Percentiles rank a stretch among this genome's conserved stretches.
phyloP scores from a whole-genome alignment of 2,329 filamentous ascomycete species.

The Erysiphe neolycopersici region DNA sequence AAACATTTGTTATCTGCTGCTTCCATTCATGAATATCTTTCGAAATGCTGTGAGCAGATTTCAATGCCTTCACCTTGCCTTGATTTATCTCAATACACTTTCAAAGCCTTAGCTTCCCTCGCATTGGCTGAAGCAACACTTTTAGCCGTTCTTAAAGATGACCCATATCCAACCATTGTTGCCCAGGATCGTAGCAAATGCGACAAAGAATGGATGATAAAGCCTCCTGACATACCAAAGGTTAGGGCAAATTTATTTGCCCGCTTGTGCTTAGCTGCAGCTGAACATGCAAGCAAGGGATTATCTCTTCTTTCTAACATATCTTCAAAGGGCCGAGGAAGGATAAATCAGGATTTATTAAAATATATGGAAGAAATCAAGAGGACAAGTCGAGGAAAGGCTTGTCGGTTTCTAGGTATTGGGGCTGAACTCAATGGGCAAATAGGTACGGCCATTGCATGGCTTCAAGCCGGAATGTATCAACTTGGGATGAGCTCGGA shows the following conservation, averaged over 20 bases:
- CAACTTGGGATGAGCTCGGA: constrained; percentile 36
- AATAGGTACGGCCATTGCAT: constrained; percentile 64
- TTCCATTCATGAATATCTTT: constrained; percentile 49
- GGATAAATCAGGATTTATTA: constrained; percentile 36
- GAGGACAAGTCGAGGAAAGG: constrained; percentile 52
- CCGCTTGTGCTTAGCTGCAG: constrained; percentile 60
- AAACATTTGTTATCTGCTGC: constrained; percentile 54
- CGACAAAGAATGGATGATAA: constrained; percentile 93
- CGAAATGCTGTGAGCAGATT: constrained; percentile 24
- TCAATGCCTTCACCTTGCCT: constrained; percentile 18
- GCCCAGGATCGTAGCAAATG: constrained; percentile 58
- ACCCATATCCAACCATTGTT: constrained; percentile 66
- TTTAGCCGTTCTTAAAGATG: constrained; percentile 75
- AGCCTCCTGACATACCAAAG: constrained; percentile 62
- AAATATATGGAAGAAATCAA: constrained; percentile 53
- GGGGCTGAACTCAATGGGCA: constrained; percentile 65
- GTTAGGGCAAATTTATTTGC: constrained; percentile 75
- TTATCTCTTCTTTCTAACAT: constrained; percentile 20
- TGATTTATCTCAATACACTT: constrained; percentile 25
- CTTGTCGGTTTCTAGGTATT: constrained; percentile 72
- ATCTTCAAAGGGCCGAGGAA: constrained; percentile 17
- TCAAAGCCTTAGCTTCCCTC: constrained; percentile 32
- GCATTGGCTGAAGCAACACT: constrained; percentile 72
- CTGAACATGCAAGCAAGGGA: constrained; percentile 63
- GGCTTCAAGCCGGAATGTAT: constrained; percentile 52